Evolutionary conservation across 2,329 filamentous ascomycete genomes (phyloP).

Genomic region (Botrytis fragariae): DNA sequence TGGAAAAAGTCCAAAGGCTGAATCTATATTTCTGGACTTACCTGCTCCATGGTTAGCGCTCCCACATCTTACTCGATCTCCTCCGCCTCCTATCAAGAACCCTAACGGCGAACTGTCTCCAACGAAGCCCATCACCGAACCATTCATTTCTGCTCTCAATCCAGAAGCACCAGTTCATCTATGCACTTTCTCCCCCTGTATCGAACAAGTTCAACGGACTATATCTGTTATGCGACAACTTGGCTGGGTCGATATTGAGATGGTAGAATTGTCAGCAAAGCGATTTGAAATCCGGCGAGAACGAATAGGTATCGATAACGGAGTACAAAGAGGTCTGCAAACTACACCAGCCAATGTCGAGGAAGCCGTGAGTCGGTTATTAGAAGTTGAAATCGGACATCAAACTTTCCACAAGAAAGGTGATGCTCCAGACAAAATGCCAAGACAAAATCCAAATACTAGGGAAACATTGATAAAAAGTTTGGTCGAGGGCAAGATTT

Average conservation of each 20-base stretch:
- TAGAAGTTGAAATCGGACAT: conserved; percentile 68
- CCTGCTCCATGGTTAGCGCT: conserved; percentile 80
- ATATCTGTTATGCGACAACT: conserved; percentile 75
- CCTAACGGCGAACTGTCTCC: conserved; percentile 21
- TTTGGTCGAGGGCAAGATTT: conserved; percentile 51
- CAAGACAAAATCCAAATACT: conserved; percentile 38
- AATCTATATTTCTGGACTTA: conserved; percentile 74
- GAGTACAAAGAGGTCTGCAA: conserved; percentile 55
- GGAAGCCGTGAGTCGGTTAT: conserved; percentile 73
- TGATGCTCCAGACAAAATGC: conserved; percentile 28
- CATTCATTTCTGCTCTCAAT: conserved; percentile 64
- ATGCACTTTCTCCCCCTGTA: conserved; percentile 95
- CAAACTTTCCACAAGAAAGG: conserved; percentile 57
- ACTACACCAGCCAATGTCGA: conserved; percentile 67
- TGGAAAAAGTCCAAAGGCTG: conserved; percentile 56
- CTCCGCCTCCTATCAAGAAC: conserved; percentile 24
- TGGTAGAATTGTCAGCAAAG: conserved; percentile 83
- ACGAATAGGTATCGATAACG: conserved; percentile 65
- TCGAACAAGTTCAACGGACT: conserved; percentile 90
- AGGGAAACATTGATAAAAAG: conserved; percentile 38
- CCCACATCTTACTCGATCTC: conserved; percentile 66
- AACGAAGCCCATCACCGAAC: conserved; percentile 20
- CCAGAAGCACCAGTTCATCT: conserved; percentile 70
- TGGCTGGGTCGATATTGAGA: conserved; percentile 88
- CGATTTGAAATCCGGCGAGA: conserved; percentile 81